Percentiles rank a stretch among this genome's conserved stretches.
Evolutionary conservation across 75 land plant species (phyloP).

Genomic region (Selaginella tamariscina): DNA sequence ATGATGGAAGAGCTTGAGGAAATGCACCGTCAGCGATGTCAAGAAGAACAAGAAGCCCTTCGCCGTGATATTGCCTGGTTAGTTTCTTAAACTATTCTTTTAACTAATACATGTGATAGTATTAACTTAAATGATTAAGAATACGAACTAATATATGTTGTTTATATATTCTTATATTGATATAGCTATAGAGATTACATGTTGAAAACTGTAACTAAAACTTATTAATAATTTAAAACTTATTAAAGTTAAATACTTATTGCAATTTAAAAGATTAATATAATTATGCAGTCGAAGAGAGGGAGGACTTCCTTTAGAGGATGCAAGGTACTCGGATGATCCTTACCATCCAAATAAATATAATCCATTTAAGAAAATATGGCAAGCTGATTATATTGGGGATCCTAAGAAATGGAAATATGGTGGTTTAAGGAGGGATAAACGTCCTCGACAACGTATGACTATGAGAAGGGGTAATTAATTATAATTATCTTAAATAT

Average conservation of each 20-base stretch:
- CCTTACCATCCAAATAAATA: not conserved
- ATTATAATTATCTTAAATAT: too few relatives aligned
- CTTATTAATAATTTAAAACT: too few relatives aligned
- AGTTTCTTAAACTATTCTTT: not conserved
- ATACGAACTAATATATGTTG: too few relatives aligned
- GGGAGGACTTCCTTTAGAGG: not conserved
- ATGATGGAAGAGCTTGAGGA: not conserved
- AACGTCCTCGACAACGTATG: not conserved
- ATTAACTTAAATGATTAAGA: too few relatives aligned
- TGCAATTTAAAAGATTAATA: not conserved
- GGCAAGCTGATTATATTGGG: not conserved
- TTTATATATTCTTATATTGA: too few relatives aligned
- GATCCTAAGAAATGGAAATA: not conserved
- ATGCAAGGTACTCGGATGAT: not conserved
- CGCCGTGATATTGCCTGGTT: not conserved
- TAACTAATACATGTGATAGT: too few relatives aligned
- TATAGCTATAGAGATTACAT: too few relatives aligned
- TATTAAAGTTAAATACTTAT: too few relatives aligned
- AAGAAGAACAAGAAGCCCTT: not conserved
- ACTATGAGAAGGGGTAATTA: not conserved
- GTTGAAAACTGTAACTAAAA: too few relatives aligned
- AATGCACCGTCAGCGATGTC: not conserved
- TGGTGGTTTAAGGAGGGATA: not conserved
- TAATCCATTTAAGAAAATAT: not conserved
- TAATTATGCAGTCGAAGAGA: not conserved